These are phyloP conservation scores for Zygosaccharomyces pseudorouxii DNA, from an alignment of 805 yeast genomes.

Conservation along the genomic window DNA sequence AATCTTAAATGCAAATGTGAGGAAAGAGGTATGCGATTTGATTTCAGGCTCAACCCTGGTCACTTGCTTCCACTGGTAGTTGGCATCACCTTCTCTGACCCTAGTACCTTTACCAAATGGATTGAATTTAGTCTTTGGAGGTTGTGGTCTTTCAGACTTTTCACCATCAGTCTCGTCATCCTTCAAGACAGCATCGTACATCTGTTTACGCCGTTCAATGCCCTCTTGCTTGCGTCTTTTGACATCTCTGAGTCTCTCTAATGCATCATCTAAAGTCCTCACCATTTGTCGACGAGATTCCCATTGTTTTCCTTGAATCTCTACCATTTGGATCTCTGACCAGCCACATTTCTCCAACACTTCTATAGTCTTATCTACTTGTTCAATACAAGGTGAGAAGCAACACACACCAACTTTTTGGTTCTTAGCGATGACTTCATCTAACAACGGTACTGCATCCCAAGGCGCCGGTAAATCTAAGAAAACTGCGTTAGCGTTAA, in stretches of 20 bases:
- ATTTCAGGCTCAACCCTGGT: conserved; percentile 79
- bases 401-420: conserved; percentile 76
- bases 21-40: conserved; percentile 89
- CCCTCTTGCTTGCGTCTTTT: conserved; percentile 66
- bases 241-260: conserved; percentile 75
- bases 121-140: conserved; percentile 57
- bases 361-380: conserved; percentile 81
- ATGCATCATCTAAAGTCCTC: conserved; percentile 71
- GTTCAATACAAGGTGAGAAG: conserved; percentile 97
- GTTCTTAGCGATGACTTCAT: conserved; percentile 48
- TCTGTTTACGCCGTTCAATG: conserved; percentile 48
- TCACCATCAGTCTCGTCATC: conserved; percentile 25
- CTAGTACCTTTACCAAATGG: conserved; percentile 92
- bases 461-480: conserved; percentile 96
- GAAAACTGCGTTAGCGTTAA: conserved; percentile 65
- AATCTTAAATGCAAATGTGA: conserved; percentile 75
- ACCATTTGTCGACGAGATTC: conserved; percentile 90
- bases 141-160: conserved; percentile 28
- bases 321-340: conserved; percentile 87
- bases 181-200: conserved; percentile 25
- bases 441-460: conserved; percentile 82
- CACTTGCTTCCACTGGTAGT: conserved; percentile 78
- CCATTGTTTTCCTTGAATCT: conserved; percentile 77
- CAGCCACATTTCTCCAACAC: conserved; percentile 74
- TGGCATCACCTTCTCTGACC: conserved; percentile 80